phyloP scores from a whole-genome alignment of 768 basidiomycete species.

The Lyophyllum atratum region DNA sequence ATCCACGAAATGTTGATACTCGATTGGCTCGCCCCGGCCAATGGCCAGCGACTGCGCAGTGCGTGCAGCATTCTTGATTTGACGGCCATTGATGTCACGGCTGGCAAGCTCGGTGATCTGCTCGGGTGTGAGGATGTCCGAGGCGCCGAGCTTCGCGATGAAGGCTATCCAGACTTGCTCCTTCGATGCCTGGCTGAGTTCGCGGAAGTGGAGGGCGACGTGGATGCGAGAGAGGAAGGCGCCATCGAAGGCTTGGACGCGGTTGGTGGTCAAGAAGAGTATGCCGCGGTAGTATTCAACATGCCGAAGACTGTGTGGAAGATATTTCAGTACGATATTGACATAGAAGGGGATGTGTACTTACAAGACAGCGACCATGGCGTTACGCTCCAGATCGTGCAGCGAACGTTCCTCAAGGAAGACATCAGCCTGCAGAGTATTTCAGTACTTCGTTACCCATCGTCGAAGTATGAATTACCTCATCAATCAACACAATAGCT shows the following conservation, averaged over 20 bases:
- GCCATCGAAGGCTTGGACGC: slow-evolving; percentile 62
- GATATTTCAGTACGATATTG: slow-evolving; percentile 19
- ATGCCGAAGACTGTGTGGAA: slow-evolving; percentile 50
- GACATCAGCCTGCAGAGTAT: slow-evolving; percentile 53
- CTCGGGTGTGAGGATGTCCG: slow-evolving; percentile 35
- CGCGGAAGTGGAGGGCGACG: slow-evolving; percentile 65
- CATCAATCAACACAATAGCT: slow-evolving; percentile 59
- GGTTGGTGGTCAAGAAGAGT: slow-evolving; percentile 58
- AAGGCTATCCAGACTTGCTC: slow-evolving; percentile 68
- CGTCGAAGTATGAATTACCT: slow-evolving; percentile 25
- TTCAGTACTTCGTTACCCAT: slow-evolving; percentile 6
- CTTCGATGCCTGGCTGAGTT: slow-evolving; percentile 53
- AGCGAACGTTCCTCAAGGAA: slow-evolving; percentile 71
- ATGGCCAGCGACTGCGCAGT: slow-evolving; percentile 64
- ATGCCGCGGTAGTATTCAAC: slow-evolving; percentile 60
- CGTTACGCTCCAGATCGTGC: slow-evolving; percentile 66
- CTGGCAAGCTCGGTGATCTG: slow-evolving; percentile 49
- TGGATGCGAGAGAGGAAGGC: slow-evolving; percentile 71
- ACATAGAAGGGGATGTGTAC: slow-evolving; percentile 19
- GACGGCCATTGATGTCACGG: slow-evolving; percentile 60
- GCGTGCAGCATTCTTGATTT: slow-evolving; percentile 70
- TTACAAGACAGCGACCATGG: slow-evolving; percentile 72
- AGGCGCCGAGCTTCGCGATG: slow-evolving; percentile 45
- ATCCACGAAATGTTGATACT: slow-evolving; percentile 53
- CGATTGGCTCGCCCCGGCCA: slow-evolving; percentile 46